Percentiles rank a stretch among this genome's conserved stretches.
phyloP scores from a whole-genome alignment of 495 filamentous ascomycete genomes.

The Bacidia rubella region DNA sequence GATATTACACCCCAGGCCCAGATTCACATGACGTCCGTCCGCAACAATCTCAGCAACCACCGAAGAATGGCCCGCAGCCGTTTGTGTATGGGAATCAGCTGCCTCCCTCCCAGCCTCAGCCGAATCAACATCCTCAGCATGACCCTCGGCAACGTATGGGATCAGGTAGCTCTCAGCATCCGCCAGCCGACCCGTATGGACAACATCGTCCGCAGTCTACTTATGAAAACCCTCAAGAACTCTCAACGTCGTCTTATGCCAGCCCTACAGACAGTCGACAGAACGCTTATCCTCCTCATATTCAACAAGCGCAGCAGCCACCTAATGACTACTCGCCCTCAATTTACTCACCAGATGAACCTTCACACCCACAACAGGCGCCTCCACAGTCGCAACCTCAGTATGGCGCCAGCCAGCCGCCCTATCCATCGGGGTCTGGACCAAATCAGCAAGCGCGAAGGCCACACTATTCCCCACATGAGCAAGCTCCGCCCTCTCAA shows the following conservation, averaged over 20 bases:
- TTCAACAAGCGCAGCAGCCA: conserved; percentile 27
- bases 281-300: conserved; percentile 26
- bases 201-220: conserved; percentile 54
- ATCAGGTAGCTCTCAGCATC: conserved; percentile 25
- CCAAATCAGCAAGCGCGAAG: conserved; percentile 26
- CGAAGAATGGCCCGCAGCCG: conserved; percentile 23
- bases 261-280: conserved; percentile 52
- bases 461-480: conserved; percentile 29
- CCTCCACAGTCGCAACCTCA: conserved; percentile 18
- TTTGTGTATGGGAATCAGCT: conserved; percentile 25
- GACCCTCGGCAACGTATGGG: conserved; percentile 32
- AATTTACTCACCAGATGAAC: conserved; percentile 42
- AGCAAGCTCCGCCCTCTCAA: conserved; percentile 37
- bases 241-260: conserved; percentile 74
- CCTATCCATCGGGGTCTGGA: conserved; percentile 23
- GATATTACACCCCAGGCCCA: conserved; percentile 54
- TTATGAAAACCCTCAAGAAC: conserved; percentile 67
- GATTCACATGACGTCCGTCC: conserved; percentile 14
- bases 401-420: conserved; percentile 27
- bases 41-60: conserved; percentile 18
- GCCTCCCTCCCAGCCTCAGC: conserved; percentile 27
- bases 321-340: conserved; percentile 43
- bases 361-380: conserved; percentile 22
- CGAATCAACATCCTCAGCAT: conserved; percentile 23
- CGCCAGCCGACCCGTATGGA: conserved; percentile 28